phyloP scores from a whole-genome alignment of 495 filamentous ascomycete genomes.

The Penicillium daleae region DNA sequence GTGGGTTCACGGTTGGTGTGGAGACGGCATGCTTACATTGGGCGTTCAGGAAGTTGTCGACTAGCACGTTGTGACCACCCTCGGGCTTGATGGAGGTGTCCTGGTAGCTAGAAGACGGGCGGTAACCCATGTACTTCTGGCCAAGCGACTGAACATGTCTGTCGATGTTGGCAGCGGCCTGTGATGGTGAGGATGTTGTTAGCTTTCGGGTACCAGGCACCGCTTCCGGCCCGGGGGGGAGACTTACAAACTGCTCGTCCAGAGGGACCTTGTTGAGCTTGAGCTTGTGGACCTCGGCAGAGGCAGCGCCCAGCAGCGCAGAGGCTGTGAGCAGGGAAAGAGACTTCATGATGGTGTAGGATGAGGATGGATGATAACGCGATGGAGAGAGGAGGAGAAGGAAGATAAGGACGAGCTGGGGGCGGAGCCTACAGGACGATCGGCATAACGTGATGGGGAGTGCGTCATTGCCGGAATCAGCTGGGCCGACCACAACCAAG shows the following conservation, averaged over 20 bases:
- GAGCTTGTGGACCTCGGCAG: slow-evolving; percentile 87
- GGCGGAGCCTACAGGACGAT: slow-evolving; percentile 29
- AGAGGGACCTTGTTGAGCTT: slow-evolving; percentile 97
- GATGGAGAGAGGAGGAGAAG: slow-evolving; percentile 24
- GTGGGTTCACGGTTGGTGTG: slow-evolving; percentile 7
- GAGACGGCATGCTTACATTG: slow-evolving; percentile 70
- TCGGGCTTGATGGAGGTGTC: slow-evolving; percentile 69
- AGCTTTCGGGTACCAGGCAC: slow-evolving; percentile 15
- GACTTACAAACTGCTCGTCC: slow-evolving; percentile 83
- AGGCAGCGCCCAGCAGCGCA: slow-evolving; percentile 79
- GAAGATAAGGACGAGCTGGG: slow-evolving; percentile 30
- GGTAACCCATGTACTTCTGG: slow-evolving; percentile 83
- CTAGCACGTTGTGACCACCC: slow-evolving; percentile 78
- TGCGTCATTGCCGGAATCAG: slow-evolving; percentile 31
- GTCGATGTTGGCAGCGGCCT: slow-evolving; percentile 79
- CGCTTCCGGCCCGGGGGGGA: background rate
- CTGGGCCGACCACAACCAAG: slow-evolving; percentile 15
- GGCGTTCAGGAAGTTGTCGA: slow-evolving; percentile 98
- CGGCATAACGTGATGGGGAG: slow-evolving; percentile 35
- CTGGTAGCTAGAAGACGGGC: slow-evolving; percentile 76
- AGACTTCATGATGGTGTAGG: slow-evolving; percentile 72
- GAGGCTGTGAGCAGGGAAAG: slow-evolving; percentile 73
- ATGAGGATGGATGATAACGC: slow-evolving; percentile 30
- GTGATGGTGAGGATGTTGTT: slow-evolving; percentile 16
- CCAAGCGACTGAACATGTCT: slow-evolving; percentile 79